Evolutionary conservation across 2,329 filamentous ascomycete genomes (phyloP).

Genomic region (Ophiostoma ips): DNA sequence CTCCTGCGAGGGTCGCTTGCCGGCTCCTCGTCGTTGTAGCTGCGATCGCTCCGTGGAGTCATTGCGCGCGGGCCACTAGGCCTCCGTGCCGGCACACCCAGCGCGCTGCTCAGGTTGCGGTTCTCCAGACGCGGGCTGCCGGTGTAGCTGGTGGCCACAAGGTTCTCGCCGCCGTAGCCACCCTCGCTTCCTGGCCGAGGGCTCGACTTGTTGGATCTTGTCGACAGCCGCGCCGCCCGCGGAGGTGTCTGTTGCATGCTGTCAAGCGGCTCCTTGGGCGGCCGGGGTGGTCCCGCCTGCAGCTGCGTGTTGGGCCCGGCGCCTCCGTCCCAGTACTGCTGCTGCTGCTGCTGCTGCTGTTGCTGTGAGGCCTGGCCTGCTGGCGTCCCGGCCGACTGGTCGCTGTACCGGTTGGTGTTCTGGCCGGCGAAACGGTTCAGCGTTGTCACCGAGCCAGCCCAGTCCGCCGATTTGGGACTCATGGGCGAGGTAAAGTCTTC

Average conservation of each 20-base stretch:
- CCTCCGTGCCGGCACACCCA: conserved; percentile 36
- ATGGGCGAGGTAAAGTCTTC: conserved; percentile 49
- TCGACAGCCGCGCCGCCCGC: conserved; percentile 29
- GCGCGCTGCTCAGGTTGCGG: conserved; percentile 39
- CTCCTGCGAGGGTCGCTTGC: conserved; percentile 32
- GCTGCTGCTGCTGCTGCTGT: conserved; percentile 13
- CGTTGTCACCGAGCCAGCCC: conserved; percentile 47
- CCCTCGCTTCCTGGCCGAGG: conserved; percentile 33
- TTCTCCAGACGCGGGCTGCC: conserved; percentile 43
- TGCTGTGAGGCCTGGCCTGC: not conserved
- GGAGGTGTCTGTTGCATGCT: conserved; percentile 27
- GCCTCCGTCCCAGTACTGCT: conserved; percentile 29
- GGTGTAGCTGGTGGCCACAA: conserved; percentile 31
- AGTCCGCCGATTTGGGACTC: conserved; percentile 47
- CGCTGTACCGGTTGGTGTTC: conserved; percentile 35
- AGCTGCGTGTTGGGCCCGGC: conserved; percentile 17
- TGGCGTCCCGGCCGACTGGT: conserved; percentile 25
- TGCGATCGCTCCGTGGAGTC: conserved; percentile 33
- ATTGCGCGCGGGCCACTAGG: conserved; percentile 47
- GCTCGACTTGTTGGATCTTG: conserved; percentile 32
- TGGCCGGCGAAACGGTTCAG: conserved; percentile 36
- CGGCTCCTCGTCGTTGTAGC: conserved; percentile 29
- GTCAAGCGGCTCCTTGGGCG: conserved; percentile 49
- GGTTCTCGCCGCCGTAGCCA: conserved; percentile 31
- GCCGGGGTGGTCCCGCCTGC: conserved; percentile 33